Evolutionary conservation across 2,329 filamentous ascomycete species (phyloP).

Genomic region (Phaeosphaeria sp.): DNA sequence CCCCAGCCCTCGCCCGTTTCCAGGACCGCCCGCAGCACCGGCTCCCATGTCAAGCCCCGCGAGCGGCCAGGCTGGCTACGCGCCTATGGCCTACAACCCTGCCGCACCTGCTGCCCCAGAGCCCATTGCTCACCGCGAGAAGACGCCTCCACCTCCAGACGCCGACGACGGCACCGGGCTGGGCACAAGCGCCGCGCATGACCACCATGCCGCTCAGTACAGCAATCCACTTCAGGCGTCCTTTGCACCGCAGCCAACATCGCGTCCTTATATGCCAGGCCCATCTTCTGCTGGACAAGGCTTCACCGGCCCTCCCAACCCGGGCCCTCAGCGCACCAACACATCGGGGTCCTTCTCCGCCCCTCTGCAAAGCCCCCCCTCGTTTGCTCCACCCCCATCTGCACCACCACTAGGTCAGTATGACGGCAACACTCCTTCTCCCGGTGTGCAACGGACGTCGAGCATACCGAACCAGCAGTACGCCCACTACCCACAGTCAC

Average conservation of each 20-base stretch:
- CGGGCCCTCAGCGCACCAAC: slow-evolving; percentile 41
- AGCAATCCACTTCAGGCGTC: slow-evolving; percentile 40
- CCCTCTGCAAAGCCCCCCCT: slow-evolving; percentile 41
- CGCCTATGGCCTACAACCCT: slow-evolving; percentile 77
- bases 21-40: slow-evolving; percentile 45
- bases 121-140: slow-evolving; percentile 73
- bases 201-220: slow-evolving; percentile 43
- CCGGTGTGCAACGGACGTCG: slow-evolving; percentile 37
- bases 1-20: slow-evolving; percentile 46
- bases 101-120: slow-evolving; percentile 79
- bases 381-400: slow-evolving; percentile 50
- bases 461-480: slow-evolving; percentile 46
- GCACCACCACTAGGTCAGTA: slow-evolving; percentile 34
- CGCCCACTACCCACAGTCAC: slow-evolving; percentile 46
- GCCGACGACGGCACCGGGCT: slow-evolving; percentile 59
- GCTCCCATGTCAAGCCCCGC: slow-evolving; percentile 38
- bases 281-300: slow-evolving; percentile 46
- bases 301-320: slow-evolving; percentile 40
- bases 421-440: slow-evolving; percentile 27
- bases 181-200: slow-evolving; percentile 46
- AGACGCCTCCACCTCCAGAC: slow-evolving; percentile 78
- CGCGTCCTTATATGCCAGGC: slow-evolving; percentile 51
- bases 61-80: slow-evolving; percentile 56
- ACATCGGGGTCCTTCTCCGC: slow-evolving; percentile 45
- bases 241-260: slow-evolving; percentile 43